Evolutionary conservation across 1,284 basidiomycete species (phyloP).

Genomic region (Pholiota adiposa): DNA sequence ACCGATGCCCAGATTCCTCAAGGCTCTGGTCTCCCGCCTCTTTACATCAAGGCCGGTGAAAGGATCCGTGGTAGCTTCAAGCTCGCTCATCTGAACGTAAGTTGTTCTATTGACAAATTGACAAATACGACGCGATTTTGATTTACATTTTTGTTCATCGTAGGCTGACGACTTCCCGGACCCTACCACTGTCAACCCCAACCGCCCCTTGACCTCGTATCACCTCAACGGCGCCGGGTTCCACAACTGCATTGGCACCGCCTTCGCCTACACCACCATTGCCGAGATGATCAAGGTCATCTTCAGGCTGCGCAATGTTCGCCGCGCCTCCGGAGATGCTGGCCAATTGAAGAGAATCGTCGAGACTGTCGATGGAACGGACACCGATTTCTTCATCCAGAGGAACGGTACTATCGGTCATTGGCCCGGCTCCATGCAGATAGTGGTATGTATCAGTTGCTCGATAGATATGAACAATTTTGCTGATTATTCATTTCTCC

Average conservation of each 20-base stretch:
- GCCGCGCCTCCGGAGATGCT: slow-evolving; percentile 45
- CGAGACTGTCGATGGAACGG: slow-evolving; percentile 21
- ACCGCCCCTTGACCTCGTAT: slow-evolving; percentile 30
- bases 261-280: slow-evolving; percentile 43
- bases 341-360: slow-evolving; percentile 44
- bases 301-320: slow-evolving; percentile 49
- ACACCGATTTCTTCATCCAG: slow-evolving; percentile 17
- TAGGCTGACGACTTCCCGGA: slow-evolving; percentile 20
- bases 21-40: slow-evolving; percentile 39
- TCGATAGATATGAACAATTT: neutral
- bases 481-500: neutral
- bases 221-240: slow-evolving; percentile 49
- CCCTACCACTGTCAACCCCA: slow-evolving; percentile 15
- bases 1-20: slow-evolving; percentile 42
- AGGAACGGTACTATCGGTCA: slow-evolving; percentile 12
- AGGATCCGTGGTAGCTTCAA: slow-evolving; percentile 49
- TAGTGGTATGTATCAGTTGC: slow-evolving; percentile 13
- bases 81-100: slow-evolving; percentile 54
- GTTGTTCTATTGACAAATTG: slow-evolving; percentile 17
- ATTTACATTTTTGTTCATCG: neutral
- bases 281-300: slow-evolving; percentile 49
- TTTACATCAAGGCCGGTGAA: slow-evolving; percentile 48
- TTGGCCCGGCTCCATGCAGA: slow-evolving; percentile 20
- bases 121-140: too few species aligned
- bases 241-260: slow-evolving; percentile 46